phyloP scores from a whole-genome alignment of 2,329 filamentous ascomycete species.

The Arthrobotrys musiformis region DNA sequence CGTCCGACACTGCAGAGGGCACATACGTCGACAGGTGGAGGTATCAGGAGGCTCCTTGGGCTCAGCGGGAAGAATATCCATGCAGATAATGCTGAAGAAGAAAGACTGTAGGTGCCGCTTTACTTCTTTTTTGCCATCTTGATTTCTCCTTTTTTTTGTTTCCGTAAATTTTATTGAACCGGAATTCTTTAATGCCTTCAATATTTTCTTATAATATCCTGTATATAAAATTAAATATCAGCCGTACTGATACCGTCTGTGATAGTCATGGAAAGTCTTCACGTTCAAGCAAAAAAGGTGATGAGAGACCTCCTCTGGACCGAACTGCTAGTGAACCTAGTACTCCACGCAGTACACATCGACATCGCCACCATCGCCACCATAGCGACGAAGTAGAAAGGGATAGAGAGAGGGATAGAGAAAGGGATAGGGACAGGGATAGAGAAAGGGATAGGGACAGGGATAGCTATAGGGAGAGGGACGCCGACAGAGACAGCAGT shows the following conservation, averaged over 20 bases:
- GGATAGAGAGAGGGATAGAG: not conserved
- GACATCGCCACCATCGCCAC: slow-evolving; percentile 50
- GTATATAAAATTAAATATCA: slow-evolving; percentile 54
- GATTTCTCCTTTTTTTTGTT: slow-evolving; percentile 8
- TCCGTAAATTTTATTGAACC: slow-evolving; percentile 11
- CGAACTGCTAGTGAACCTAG: slow-evolving; percentile 45
- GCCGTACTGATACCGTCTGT: slow-evolving; percentile 42
- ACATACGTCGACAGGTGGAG: slow-evolving; percentile 40
- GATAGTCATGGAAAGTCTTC: slow-evolving; percentile 47
- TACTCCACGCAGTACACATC: slow-evolving; percentile 39
- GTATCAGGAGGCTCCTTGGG: slow-evolving; percentile 44
- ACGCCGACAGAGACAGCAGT: slow-evolving; percentile 5
- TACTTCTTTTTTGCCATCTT: slow-evolving; percentile 19
- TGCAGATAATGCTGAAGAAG: slow-evolving; percentile 49
- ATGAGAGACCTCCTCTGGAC: slow-evolving; percentile 49
- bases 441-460: slow-evolving; percentile 1
- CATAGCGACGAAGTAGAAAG: slow-evolving; percentile 35
- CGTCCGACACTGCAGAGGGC: slow-evolving; percentile 48
- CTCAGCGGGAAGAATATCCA: slow-evolving; percentile 42
- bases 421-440: not conserved
- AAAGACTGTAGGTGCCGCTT: slow-evolving; percentile 45
- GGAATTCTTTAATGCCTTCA: slow-evolving; percentile 8
- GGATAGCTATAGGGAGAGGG: not conserved
- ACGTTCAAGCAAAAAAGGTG: slow-evolving; percentile 54
- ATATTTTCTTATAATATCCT: slow-evolving; percentile 34